Evolutionary conservation across 305 asterid species (phyloP), one percentile per base, ranked within the genome.

Genomic region (Plantago lanceolata): DNA sequence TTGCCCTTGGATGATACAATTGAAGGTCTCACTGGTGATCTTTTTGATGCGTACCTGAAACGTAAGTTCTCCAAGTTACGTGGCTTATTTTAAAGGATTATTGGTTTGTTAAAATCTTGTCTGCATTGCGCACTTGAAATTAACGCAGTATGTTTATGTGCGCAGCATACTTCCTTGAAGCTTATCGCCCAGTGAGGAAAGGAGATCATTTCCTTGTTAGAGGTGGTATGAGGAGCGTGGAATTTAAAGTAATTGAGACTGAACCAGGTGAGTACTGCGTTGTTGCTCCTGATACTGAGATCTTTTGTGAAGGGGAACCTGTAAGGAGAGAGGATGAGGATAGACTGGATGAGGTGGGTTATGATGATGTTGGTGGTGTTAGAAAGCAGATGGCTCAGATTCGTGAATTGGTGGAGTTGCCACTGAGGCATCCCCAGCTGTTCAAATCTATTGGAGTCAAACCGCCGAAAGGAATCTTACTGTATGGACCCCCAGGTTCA

Each of bases 221-320:
- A 72, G 96, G 94, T 35, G 94, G 95, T 54, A 87, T 89, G 97
- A 81, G 95, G 68, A 89, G 94, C 44, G 95, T 89, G 48, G 97
- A 86, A 61, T 89, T 89, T 54, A 85, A 87, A 69, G 82, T 89
- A 19, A 68, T 89, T 59, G 96, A 89, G 82, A 85, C 95, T 52
- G 95, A 89, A 61, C 97, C 94, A 0, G 84, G 89, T 45, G 95
- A 83, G 68, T 89, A 89, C 45, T 89, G 96, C 80, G 96, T 89
- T 68, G 94, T 86, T 75, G 84, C 95, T 63, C 96, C 95, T 31
- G 95, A 89, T 67, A 89, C 96, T 29, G 95, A 89, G 77, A 85
- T 86, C 65, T 89, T 85, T 64, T 89, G 95, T 61, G 95, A 89
- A 65, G 97, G 96, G 21, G 95, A 89, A 49, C 95, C 95, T 33